phyloP scores from a whole-genome alignment of 257 asterid genomes.

The Fraxinus cuspidata region DNA sequence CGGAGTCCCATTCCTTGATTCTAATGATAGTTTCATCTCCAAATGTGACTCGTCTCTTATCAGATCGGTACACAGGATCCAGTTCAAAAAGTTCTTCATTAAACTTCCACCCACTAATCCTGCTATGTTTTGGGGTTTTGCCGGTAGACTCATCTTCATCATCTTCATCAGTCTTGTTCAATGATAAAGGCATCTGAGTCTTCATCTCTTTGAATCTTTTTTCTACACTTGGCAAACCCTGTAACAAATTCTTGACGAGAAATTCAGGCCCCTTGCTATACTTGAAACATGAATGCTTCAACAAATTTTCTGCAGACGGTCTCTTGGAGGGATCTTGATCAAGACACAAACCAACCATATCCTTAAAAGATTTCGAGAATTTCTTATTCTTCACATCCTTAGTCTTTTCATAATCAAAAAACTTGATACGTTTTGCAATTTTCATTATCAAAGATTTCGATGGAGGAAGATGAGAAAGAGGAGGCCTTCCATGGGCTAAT shows the following conservation, averaged over 20 bases:
- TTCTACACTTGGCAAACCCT: slow-evolving; percentile 66
- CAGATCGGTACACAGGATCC: slow-evolving; percentile 63
- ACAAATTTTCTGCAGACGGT: slow-evolving; percentile 63
- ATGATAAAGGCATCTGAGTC: slow-evolving; percentile 11
- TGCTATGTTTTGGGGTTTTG: slow-evolving; percentile 46
- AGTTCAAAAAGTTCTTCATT: slow-evolving; percentile 63
- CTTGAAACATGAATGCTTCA: slow-evolving; percentile 56
- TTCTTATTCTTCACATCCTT: slow-evolving; percentile 51
- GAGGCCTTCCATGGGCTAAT: slow-evolving; percentile 89
- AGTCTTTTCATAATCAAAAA: slow-evolving; percentile 68
- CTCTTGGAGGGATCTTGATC: slow-evolving; percentile 81
- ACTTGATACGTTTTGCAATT: slow-evolving; percentile 60
- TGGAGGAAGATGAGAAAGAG: slow-evolving; percentile 78
- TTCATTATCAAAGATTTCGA: slow-evolving; percentile 74
- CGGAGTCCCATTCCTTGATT: slow-evolving; percentile 24
- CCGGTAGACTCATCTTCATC: slow-evolving; percentile 29
- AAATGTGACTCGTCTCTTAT: slow-evolving; percentile 35
- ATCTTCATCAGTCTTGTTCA: slow-evolving; percentile 21
- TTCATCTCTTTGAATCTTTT: slow-evolving; percentile 43
- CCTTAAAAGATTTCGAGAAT: slow-evolving; percentile 66
- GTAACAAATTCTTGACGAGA: slow-evolving; percentile 65
- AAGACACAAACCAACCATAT: slow-evolving; percentile 78
- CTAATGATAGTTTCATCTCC: slow-evolving; percentile 36
- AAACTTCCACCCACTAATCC: slow-evolving; percentile 90
- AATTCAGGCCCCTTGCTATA: slow-evolving; percentile 60